Conservation (phyloP, 2,329 filamentous ascomycete genomes). For the Sarocladiaceae sp. region DNA sequence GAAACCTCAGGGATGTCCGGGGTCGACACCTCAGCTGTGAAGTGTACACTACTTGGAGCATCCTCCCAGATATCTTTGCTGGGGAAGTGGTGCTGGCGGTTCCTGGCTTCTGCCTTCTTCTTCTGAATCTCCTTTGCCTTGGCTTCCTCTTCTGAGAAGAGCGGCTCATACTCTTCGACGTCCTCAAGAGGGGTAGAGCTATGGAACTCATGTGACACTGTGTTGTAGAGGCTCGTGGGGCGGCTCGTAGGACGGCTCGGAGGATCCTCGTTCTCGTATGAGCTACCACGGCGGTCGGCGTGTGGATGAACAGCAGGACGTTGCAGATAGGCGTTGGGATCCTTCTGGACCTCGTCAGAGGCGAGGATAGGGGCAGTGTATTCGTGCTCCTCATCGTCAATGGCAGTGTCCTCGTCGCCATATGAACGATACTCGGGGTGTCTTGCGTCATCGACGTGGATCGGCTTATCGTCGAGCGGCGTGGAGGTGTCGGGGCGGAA, state of each 20-base stretch:
- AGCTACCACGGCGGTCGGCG: conserved; percentile 55
- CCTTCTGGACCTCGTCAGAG: conserved; percentile 76
- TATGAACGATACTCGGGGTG: conserved; percentile 32
- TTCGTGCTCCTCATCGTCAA: conserved; percentile 52
- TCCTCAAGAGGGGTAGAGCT: conserved; percentile 70
- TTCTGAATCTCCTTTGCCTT: conserved; percentile 40
- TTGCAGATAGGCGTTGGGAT: conserved; percentile 59
- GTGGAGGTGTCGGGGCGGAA: conserved; percentile 17
- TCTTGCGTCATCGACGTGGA: conserved; percentile 66
- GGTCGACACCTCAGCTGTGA: conserved; percentile 75
- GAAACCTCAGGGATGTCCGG: conserved; percentile 44
- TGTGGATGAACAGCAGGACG: conserved; percentile 78
- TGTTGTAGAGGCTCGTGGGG: conserved; percentile 56
- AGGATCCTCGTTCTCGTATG: conserved; percentile 48
- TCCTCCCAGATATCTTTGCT: conserved; percentile 98
- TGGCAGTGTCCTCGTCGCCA: conserved; percentile 35
- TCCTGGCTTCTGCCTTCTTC: conserved; percentile 38
- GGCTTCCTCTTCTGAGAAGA: conserved; percentile 70
- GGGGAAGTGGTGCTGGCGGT: conserved; percentile 65
- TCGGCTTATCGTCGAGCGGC: conserved; percentile 48
- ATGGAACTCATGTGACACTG: conserved; percentile 45
- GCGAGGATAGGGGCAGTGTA: conserved; percentile 79
- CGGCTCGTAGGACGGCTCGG: conserved; percentile 60
- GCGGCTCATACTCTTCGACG: conserved; percentile 88
- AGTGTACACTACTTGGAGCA: conserved; percentile 76